Base-by-base conservation (phyloP, 495 filamentous ascomycete species). In the Gamarada debralockiae region DNA sequence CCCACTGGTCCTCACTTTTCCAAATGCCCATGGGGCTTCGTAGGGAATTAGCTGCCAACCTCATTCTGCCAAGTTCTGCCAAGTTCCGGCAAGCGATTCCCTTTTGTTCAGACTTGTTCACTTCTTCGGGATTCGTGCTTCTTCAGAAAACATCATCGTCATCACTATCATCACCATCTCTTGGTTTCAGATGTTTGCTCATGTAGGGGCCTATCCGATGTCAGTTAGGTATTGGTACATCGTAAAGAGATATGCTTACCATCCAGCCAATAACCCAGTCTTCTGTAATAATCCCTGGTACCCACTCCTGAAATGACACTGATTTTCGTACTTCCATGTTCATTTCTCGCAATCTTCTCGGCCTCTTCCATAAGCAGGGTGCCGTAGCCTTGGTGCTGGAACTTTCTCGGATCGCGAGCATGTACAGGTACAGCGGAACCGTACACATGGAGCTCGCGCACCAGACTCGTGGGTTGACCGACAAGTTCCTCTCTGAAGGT, bases 321-420 rank as follows among this genome's bases (percentile, higher is more conserved):
- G 48, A 98, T 95, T 78, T 98, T 98, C 31, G 70, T 73, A 61
- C 91, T 96, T 3, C 90, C 85, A 62, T 98, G 93, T 69, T 98
- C 93, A 48, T 96, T 84, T 39, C 89, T 79, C 0, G 93, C 92
- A 57, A 98, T 97, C 39, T 90, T 77, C 70, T 98, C 95, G 1
- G 93, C 93, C 71, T 97, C 91, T 66, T 97, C 93, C 93, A 98
- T 98, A 48, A 98, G 61, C 50, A 98, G 67, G 2, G 95, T 97
- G 22, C 93, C 93, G 61, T 95, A 98, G 0, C 93, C 93, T 64
- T 96, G 95, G 71, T 98, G 93, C 73, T 98, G 93, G 71, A 96
- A 97, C 68, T 98, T 98, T 64, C 84, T 82, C 8, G 92, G 87
- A 63, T 97, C 92, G 50, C 93, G 77, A 9, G 88, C 91, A 66